These are phyloP conservation scores for Kodamaea ohmeri DNA, from an alignment of 1,139 yeast genomes.

Conservation along the genomic window DNA sequence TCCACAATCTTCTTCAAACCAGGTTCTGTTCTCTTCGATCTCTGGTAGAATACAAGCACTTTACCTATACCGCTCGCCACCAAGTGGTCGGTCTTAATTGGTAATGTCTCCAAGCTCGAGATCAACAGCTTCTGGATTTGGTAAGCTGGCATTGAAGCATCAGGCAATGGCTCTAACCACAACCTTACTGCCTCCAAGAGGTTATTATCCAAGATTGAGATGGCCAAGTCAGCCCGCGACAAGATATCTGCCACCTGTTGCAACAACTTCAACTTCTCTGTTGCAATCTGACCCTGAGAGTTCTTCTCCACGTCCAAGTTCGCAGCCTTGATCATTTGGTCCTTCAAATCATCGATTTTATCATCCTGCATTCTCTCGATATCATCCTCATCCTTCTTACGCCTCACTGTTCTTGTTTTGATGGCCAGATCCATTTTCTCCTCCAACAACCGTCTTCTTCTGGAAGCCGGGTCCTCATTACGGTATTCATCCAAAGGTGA, in stretches of 20 bases:
- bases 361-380: slow-evolving; percentile 95
- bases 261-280: slow-evolving; percentile 78
- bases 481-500: slow-evolving; percentile 17
- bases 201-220: slow-evolving; percentile 91
- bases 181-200: slow-evolving; percentile 88
- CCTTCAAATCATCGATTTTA: slow-evolving; percentile 74
- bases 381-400: slow-evolving; percentile 81
- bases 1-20: slow-evolving; percentile 85
- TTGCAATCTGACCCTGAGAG: slow-evolving; percentile 73
- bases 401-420: slow-evolving; percentile 58
- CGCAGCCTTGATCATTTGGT: slow-evolving; percentile 92
- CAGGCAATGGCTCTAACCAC: slow-evolving; percentile 98
- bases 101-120: slow-evolving; percentile 68
- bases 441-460: slow-evolving; percentile 75
- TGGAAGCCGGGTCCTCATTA: slow-evolving; percentile 48
- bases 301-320: slow-evolving; percentile 84
- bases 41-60: slow-evolving; percentile 89
- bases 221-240: slow-evolving; percentile 81
- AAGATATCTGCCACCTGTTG: slow-evolving; percentile 75
- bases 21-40: slow-evolving; percentile 86
- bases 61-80: slow-evolving; percentile 94
- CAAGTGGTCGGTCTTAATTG: slow-evolving; percentile 92
- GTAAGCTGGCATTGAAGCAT: slow-evolving; percentile 94
- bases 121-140: slow-evolving; percentile 91
- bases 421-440: slow-evolving; percentile 76